These are phyloP conservation scores for Phtheirospermum japonicum DNA, from an alignment of 257 asterid species.

Conservation along the genomic window DNA sequence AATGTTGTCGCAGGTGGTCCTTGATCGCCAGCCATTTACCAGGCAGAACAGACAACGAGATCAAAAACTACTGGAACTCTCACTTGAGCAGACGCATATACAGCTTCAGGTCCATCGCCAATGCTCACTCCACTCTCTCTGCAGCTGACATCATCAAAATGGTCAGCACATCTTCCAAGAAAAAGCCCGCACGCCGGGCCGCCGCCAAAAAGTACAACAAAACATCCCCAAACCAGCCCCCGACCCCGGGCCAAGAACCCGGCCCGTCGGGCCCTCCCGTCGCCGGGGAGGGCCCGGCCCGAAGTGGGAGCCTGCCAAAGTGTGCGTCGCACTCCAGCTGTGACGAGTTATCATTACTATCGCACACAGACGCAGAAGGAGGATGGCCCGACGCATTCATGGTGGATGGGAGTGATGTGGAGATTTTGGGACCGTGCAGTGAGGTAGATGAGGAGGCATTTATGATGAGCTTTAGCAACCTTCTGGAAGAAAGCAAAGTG, in stretches of 20 bases:
- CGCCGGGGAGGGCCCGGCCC: background rate
- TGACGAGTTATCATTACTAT: background rate
- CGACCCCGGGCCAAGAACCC: background rate
- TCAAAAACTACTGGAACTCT: constrained; percentile 66
- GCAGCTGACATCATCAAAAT: constrained; percentile 31
- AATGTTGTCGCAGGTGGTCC: constrained; percentile 48
- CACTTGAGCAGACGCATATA: constrained; percentile 46
- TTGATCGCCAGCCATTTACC: constrained; percentile 57
- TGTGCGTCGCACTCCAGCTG: background rate
- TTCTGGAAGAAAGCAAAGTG: constrained; percentile 20
- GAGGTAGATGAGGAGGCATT: constrained; percentile 31
- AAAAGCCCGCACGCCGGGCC: constrained; percentile 35
- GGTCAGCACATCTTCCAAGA: constrained; percentile 22
- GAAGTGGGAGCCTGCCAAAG: background rate
- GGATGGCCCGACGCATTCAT: constrained; percentile 7
- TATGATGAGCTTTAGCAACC: constrained; percentile 27
- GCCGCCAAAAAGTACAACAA: constrained; percentile 32
- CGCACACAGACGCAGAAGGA: background rate
- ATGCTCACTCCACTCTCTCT: constrained; percentile 24
- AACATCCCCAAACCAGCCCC: background rate
- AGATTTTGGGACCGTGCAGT: constrained; percentile 26
- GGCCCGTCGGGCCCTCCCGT: background rate
- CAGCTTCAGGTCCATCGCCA: constrained; percentile 34
- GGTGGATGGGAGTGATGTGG: background rate
- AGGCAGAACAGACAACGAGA: constrained; percentile 65